These are phyloP conservation scores for Tephrocybe rancida DNA, from an alignment of 768 basidiomycete genomes.

Conservation along the genomic window DNA sequence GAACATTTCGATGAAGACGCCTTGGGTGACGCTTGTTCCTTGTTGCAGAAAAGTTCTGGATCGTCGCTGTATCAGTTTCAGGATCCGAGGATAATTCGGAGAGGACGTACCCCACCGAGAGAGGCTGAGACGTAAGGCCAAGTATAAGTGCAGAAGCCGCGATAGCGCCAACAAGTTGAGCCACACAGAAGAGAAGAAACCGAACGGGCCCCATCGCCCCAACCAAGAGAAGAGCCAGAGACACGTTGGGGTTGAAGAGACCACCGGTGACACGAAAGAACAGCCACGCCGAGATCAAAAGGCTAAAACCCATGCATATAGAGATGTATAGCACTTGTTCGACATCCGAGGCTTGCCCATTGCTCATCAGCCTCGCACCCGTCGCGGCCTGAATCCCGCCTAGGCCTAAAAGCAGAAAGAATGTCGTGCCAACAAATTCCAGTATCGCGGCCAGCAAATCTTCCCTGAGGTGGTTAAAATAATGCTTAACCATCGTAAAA, in stretches of 20 bases:
- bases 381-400: conserved; percentile 65
- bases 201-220: conserved; percentile 57
- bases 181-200: conserved; percentile 60
- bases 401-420: conserved; percentile 67
- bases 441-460: conserved; percentile 54
- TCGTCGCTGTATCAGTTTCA: conserved; percentile 9
- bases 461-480: conserved; percentile 28
- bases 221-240: conserved; percentile 57
- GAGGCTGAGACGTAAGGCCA: conserved; percentile 54
- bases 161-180: conserved; percentile 64
- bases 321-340: conserved; percentile 58
- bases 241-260: conserved; percentile 67
- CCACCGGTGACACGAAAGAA: conserved; percentile 68
- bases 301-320: conserved; percentile 60
- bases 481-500: not conserved
- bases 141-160: conserved; percentile 57
- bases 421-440: conserved; percentile 60
- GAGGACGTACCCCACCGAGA: conserved; percentile 54
- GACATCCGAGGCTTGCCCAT: conserved; percentile 28
- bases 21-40: conserved; percentile 55
- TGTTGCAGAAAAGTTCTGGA: conserved; percentile 48
- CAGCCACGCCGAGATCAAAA: conserved; percentile 66
- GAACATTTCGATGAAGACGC: conserved; percentile 74
- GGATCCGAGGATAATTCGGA: not conserved
- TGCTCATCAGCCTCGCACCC: conserved; percentile 30